phyloP scores from a whole-genome alignment of 2,329 filamentous ascomycete genomes.

The Ceratocystiopsis sp. region DNA sequence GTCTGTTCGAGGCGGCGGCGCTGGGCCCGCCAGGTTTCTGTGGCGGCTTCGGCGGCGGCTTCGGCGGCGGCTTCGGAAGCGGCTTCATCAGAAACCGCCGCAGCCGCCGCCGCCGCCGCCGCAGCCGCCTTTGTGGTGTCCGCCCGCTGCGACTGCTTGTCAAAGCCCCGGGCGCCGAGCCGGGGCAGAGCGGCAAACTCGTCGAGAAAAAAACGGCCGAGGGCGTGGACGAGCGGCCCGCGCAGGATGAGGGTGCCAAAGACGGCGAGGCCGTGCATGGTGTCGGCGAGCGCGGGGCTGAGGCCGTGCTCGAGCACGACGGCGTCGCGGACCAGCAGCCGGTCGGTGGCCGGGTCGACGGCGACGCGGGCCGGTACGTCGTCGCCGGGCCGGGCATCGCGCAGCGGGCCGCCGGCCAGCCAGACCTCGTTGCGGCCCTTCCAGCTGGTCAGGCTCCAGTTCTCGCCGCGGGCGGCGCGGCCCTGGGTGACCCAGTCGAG shows the following conservation, averaged over 20 bases:
- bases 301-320: constrained; percentile 39
- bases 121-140: constrained; percentile 10
- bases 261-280: constrained; percentile 60
- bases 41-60: constrained; percentile 24
- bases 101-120: constrained; percentile 7
- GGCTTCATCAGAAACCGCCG: constrained; percentile 12
- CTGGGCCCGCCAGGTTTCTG: constrained; percentile 33
- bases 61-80: constrained; percentile 6
- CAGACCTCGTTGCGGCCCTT: constrained; percentile 81
- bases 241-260: constrained; percentile 75
- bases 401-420: constrained; percentile 12
- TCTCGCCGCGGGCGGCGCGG: constrained; percentile 66
- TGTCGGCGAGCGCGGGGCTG: constrained; percentile 25
- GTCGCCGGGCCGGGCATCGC: constrained; percentile 7
- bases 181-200: constrained; percentile 67
- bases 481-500: constrained; percentile 93
- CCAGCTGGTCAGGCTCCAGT: constrained; percentile 73
- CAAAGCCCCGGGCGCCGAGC: constrained; percentile 68
- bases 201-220: constrained; percentile 58
- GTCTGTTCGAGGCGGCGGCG: constrained; percentile 41
- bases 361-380: no score
- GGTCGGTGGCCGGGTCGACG: constrained; percentile 13
- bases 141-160: constrained; percentile 9
- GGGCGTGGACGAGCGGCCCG: constrained; percentile 47
- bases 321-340: constrained; percentile 71